Evolutionary conservation across 2,329 filamentous ascomycete species (phyloP).

Genomic region (Coniosporium tulheliwenetii): DNA sequence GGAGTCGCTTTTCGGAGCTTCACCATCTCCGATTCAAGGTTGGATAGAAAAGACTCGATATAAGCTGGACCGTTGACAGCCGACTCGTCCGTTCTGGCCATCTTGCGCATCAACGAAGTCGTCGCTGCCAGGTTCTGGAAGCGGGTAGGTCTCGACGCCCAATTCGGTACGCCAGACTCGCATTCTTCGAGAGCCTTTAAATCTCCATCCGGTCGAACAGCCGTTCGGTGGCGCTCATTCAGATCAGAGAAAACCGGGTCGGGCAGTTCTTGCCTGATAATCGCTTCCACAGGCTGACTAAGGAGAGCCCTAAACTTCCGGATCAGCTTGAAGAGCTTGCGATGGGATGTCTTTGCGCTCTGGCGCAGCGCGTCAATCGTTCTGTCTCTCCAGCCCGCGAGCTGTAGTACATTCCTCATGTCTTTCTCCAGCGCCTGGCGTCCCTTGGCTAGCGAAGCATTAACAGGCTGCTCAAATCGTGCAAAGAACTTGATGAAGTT

Average conservation of each 20-base stretch:
- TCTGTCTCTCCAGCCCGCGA: constrained; percentile 96
- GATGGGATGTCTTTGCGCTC: constrained; percentile 78
- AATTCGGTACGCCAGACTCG: constrained; percentile 10
- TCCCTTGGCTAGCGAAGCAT: constrained; percentile 50
- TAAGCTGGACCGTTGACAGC: constrained; percentile 41
- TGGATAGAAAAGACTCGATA: constrained; percentile 52
- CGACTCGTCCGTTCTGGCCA: constrained; percentile 37
- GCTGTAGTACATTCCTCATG: constrained; percentile 79
- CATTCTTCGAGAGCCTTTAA: not conserved
- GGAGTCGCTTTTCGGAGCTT: constrained; percentile 78
- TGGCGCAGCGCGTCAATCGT: constrained; percentile 82
- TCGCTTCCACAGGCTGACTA: constrained; percentile 54
- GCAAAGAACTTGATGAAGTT: constrained; percentile 67
- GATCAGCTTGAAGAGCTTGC: constrained; percentile 81
- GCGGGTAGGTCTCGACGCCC: constrained; percentile 38
- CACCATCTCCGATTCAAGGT: constrained; percentile 50
- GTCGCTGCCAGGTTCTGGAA: constrained; percentile 58
- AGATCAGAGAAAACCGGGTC: constrained; percentile 1
- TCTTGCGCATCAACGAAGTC: constrained; percentile 55
- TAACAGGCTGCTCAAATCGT: constrained; percentile 52
- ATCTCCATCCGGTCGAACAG: not conserved
- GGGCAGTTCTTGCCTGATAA: constrained; percentile 20
- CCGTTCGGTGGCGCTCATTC: not conserved
- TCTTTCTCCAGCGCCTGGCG: constrained; percentile 69
- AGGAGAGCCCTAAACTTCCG: constrained; percentile 76